Evolutionary conservation across 177 flowering plant genomes (phyloP), one percentile per base, ranked within the genome.

Genomic region (Tripterygium wilfordii): DNA sequence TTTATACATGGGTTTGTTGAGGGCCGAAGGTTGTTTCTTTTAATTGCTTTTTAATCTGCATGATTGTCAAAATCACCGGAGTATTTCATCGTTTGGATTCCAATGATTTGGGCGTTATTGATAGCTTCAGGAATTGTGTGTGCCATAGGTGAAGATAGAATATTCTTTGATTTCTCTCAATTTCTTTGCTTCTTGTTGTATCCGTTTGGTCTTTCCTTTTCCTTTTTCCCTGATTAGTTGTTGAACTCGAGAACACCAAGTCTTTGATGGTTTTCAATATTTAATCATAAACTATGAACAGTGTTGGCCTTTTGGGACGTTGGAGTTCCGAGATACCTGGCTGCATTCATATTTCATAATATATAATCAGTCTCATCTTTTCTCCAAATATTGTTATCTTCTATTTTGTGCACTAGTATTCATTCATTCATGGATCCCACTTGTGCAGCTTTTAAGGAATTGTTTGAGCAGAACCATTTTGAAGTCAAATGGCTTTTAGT

Each of bases 11-110:
- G 30, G 30, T 36, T 16, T 4, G 40, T 46, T 26, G 16, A 4
- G 45, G 12, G 20, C 4, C 13, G 33, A 39, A 36, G 18, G n/a
- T 40, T 36, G 45, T 40, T 23, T 45, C 39, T 56, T 58, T 58
- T 21, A 12, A 38, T 7, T 44, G 57, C 22, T 48, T 59, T 41
- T 6, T 48, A 30, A 61, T 58, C 33, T 48, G 48, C 57, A 56
- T 38, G 54, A 33, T 27, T 25, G 36, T 56, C 39, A 37, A 15
- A n/a, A 32, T 63, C 37, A 33, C 33, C 6, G 21, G 20, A 17
- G 12, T 36, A 47, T 42, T 5, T 41, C 31, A 2, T 26, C 17
- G 4, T 29, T 40, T 21, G 4, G 9, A 5, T 41, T 26, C 7
- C n/a, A 30, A 22, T 39, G 42, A 12, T 8, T 36, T 32, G 3